Conservation (phyloP, 306 rosid species). For the Cucurbita moschata region DNA sequence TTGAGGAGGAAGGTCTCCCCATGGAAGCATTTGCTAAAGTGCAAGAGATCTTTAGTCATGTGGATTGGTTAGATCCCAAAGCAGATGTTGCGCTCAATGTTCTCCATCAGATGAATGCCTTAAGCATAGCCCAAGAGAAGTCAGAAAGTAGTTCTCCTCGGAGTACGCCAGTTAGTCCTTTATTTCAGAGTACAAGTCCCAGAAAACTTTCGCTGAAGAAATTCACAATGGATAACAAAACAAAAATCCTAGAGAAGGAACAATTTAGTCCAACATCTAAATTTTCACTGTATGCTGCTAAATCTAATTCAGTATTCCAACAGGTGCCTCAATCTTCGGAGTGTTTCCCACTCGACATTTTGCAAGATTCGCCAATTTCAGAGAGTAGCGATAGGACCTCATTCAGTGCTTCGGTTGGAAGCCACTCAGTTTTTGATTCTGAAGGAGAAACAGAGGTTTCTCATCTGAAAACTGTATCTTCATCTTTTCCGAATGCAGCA, state of each 20-base stretch:
- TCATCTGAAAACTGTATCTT: not conserved
- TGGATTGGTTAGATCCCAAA: conserved; percentile 77
- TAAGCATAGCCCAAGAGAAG: conserved; percentile 31
- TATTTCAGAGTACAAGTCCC: conserved; percentile 23
- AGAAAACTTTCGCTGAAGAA: conserved; percentile 17
- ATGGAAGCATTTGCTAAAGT: conserved; percentile 88
- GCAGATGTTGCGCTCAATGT: conserved; percentile 50
- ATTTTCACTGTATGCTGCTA: conserved; percentile 16
- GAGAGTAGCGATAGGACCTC: not conserved
- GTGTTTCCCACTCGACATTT: conserved; percentile 2
- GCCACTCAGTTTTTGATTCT: not conserved
- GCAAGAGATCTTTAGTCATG: conserved; percentile 76
- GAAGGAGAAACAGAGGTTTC: conserved; percentile 1
- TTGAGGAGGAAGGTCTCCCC: conserved; percentile 89
- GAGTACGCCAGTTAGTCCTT: conserved; percentile 14
- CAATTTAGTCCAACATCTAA: conserved; percentile 20
- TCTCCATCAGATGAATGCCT: conserved; percentile 50
- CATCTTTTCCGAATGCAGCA: conserved; percentile 9
- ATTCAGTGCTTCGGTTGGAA: conserved; percentile 1
- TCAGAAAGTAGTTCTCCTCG: conserved; percentile 24
- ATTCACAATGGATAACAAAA: conserved; percentile 11
- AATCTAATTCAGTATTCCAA: conserved; percentile 3
- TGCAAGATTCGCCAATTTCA: conserved; percentile 7
- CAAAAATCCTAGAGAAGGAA: conserved; percentile 7
- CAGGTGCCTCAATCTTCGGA: conserved; percentile 18